A percentile compares a stretch with the other conserved stretches of the same genome.
These are phyloP conservation scores for Geoglossum glabrum DNA, from an alignment of 495 filamentous ascomycete species.

Conservation along the genomic window DNA sequence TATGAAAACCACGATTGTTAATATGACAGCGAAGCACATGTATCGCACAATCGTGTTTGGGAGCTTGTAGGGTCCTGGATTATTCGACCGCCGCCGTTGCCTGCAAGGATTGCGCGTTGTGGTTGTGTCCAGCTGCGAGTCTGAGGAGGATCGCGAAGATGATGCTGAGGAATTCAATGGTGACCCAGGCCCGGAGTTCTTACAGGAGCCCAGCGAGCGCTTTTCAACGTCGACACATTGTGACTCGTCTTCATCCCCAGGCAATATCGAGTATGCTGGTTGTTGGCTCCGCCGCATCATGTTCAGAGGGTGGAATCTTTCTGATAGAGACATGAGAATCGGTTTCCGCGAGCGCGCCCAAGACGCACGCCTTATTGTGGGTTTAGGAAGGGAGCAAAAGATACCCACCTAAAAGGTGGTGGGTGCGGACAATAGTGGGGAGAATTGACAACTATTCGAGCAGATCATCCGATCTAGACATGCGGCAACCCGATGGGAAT, in stretches of 20 bases:
- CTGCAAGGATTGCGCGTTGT: neutral
- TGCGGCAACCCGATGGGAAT: no score
- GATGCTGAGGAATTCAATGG: neutral
- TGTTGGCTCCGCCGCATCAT: neutral
- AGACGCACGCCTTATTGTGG: neutral
- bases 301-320: neutral
- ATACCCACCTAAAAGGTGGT: no score
- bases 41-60: slow-evolving; percentile 47
- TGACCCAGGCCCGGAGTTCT: neutral
- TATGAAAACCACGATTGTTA: slow-evolving; percentile 51
- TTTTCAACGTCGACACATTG: neutral
- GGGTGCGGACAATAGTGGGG: no score
- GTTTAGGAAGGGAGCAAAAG: neutral
- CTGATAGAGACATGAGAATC: neutral
- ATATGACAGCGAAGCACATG: slow-evolving; percentile 47
- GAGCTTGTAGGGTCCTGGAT: slow-evolving; percentile 31
- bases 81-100: slow-evolving; percentile 17
- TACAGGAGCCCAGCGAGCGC: neutral
- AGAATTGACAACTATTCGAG: no score
- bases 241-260: neutral
- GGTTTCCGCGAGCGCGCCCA: neutral
- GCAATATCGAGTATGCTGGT: neutral
- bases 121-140: neutral
- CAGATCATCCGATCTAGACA: no score
- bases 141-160: neutral